These are phyloP conservation scores for Rhizophora mangle DNA, from an alignment of 345 rosid species.

Conservation along the genomic window DNA sequence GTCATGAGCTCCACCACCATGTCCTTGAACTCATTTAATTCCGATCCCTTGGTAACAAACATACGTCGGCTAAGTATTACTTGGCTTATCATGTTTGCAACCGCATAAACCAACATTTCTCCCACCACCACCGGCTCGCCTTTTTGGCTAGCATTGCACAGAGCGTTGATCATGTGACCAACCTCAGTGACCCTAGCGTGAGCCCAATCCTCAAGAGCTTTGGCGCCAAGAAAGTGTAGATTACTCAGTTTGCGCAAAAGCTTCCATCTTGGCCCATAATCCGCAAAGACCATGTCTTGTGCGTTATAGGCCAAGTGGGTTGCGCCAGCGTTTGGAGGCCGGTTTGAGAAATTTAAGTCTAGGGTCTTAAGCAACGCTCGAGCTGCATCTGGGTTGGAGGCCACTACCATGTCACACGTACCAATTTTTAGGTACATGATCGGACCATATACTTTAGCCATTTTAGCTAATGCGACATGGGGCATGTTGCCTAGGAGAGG, in stretches of 20 bases:
- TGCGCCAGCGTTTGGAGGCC: constrained; percentile 50
- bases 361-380: constrained; percentile 51
- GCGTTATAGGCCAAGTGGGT: constrained; percentile 51
- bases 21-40: constrained; percentile 52
- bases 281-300: constrained; percentile 63
- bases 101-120: constrained; percentile 43
- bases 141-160: constrained; percentile 27
- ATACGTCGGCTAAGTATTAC: constrained; percentile 45
- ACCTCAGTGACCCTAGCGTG: constrained; percentile 33
- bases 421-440: constrained; percentile 56
- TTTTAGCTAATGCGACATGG: constrained; percentile 42
- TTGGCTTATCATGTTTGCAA: constrained; percentile 59
- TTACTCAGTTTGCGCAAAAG: constrained; percentile 53
- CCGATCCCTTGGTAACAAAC: constrained; percentile 40
- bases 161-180: constrained; percentile 47
- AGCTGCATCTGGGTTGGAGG: constrained; percentile 54
- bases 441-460: constrained; percentile 55
- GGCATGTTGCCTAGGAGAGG: constrained; percentile 58
- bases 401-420: constrained; percentile 48
- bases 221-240: constrained; percentile 58
- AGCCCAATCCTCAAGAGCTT: constrained; percentile 53
- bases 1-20: constrained; percentile 69
- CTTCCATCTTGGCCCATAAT: constrained; percentile 56
- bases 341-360: constrained; percentile 55
- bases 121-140: constrained; percentile 39